Evolutionary conservation across 768 basidiomycete species (phyloP), one percentile per base, ranked within the genome.

Genomic region (Leccinellum rugosiceps): DNA sequence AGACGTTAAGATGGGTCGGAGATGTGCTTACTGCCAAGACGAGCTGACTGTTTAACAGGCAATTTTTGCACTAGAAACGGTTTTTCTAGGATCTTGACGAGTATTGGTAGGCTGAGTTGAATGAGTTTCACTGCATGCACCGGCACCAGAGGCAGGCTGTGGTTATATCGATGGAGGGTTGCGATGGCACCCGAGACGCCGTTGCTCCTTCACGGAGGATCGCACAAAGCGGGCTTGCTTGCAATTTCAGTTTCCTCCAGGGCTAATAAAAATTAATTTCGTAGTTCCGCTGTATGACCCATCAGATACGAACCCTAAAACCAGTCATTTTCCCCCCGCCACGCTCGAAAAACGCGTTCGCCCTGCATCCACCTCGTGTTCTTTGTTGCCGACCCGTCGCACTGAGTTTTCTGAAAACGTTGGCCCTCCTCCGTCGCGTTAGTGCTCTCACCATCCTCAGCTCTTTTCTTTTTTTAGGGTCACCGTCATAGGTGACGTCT

Each of bases 311-410:
- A 57, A 41, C 21, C 11, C 54, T 53, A 21, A 53, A 41, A 19
- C 11, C 13, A 3, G 11, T 9, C 30, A 31, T 38, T 15, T 23
- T 6, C 41, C 19, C 2, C 41, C 13, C 30, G 46, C 4, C 25
- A 52, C 38, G 14, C 52, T 50, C 32, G 14, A 30, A 55, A 23
- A 57, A 57, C 57, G 57, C 46, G 57, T 51, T 50, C 14, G 35
- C 57, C 57, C 59, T 26, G 57, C 63, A 19, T 13, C 7, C 3
- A 9, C 62, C 63, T 53, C 63, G 63, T 63, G 55, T 48, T 44
- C 32, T 45, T 23, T 35, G 26, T 15, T 28, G 17, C 55, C 46
- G 19, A 28, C 44, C 23, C 8, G 15, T 17, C 25, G 17, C 43
- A 17, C 35, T 17, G 8, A 19, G 19, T 34, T 46, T n/a, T 31